Evolutionary conservation across 352 stramenopile genomes (phyloP).

Genomic region (Blastocystis sp.): DNA sequence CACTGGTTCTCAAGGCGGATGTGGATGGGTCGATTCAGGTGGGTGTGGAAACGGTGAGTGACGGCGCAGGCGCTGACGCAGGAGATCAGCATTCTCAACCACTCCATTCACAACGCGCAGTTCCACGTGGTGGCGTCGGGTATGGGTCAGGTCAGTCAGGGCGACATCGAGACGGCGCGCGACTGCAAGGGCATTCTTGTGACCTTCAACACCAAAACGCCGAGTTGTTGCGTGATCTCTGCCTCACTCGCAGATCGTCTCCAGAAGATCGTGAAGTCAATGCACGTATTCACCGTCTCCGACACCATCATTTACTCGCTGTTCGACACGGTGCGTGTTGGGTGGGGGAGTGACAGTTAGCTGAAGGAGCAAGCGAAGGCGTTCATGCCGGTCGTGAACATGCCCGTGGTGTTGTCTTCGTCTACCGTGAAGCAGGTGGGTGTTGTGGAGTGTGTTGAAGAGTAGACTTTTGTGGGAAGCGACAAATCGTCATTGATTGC

Average conservation of each 20-base stretch:
- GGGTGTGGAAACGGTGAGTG: constrained; percentile 76
- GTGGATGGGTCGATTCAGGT: constrained; percentile 94
- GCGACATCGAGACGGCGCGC: constrained; percentile 84
- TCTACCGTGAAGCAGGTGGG: constrained; percentile 1
- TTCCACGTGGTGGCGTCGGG: constrained; percentile 77
- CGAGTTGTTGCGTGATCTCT: constrained; percentile 79
- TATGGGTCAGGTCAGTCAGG: constrained; percentile 81
- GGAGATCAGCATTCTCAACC: constrained; percentile 75
- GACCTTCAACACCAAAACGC: constrained; percentile 86
- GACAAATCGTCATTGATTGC: constrained; percentile 49
- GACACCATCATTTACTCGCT: constrained; percentile 71
- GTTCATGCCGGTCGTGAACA: constrained; percentile 84
- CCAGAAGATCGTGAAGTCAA: constrained; percentile 24
- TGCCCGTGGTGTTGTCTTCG: constrained; percentile 3
- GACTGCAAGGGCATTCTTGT: constrained; percentile 84
- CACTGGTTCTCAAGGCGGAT: constrained; percentile 96
- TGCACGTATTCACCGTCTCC: constrained; percentile 17
- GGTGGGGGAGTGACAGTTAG: constrained; percentile 80
- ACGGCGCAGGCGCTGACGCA: constrained; percentile 69
- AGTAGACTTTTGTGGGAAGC: constrained; percentile 26
- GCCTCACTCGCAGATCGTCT: constrained; percentile 16
- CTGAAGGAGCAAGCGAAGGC: constrained; percentile 83
- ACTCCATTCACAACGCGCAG: constrained; percentile 83
- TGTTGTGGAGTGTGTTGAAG: not conserved
- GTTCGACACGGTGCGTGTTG: constrained; percentile 79